Conservation (phyloP, 2,329 filamentous ascomycete species). For the Colletotrichum cereale region DNA sequence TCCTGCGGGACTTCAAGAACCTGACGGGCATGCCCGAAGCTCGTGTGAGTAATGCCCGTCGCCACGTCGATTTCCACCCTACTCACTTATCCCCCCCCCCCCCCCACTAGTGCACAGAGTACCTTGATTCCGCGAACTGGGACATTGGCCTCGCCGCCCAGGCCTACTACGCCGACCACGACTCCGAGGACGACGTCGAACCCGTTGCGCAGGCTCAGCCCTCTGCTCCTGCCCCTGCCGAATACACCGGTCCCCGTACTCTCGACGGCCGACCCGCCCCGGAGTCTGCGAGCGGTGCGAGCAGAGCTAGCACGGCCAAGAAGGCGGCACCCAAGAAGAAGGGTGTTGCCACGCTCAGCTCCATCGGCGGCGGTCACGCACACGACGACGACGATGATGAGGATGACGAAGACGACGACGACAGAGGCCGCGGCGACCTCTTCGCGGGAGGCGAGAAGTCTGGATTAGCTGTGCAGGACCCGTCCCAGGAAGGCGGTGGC, state of each 20-base stretch:
- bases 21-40: conserved; percentile 37
- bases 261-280: conserved; percentile 73
- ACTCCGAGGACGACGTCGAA: conserved; percentile 60
- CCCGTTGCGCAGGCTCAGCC: conserved; percentile 50
- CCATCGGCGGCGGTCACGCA: conserved; percentile 65
- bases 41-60: conserved; percentile 22
- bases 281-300: conserved; percentile 43
- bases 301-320: conserved; percentile 48
- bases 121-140: conserved; percentile 75
- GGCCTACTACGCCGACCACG: conserved; percentile 71
- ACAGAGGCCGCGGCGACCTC: conserved; percentile 73
- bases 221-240: conserved; percentile 48
- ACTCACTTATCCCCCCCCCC: no score
- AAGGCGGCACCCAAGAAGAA: conserved; percentile 65
- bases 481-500: conserved; percentile 58
- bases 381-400: conserved; percentile 72
- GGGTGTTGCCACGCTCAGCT: conserved; percentile 72
- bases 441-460: conserved; percentile 92
- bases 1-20: conserved; percentile 37
- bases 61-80: not conserved
- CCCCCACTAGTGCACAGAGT: conserved; percentile 71
- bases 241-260: conserved; percentile 72
- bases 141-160: conserved; percentile 73
- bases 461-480: conserved; percentile 76
- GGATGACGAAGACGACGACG: conserved; percentile 66